Base-by-base conservation (phyloP, 225 moss, liverwort and hornwort genomes). In the Physcomitrellopsis africana region DNA sequence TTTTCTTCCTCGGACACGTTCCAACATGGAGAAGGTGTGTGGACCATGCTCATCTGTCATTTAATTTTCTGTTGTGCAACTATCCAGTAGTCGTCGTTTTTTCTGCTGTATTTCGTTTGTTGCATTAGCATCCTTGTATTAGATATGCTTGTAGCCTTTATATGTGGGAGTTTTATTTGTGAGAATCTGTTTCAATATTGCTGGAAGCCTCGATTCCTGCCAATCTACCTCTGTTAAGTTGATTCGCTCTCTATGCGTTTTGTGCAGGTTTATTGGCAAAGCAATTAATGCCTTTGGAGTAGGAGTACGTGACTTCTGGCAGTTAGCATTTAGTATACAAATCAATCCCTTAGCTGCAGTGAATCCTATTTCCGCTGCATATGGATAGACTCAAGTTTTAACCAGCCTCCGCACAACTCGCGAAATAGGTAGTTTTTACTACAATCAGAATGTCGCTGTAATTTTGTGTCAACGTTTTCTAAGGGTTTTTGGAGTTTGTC, bases 291-390 rank as follows among this genome's bases (percentile, higher is more conserved):
- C 89, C 69, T 60, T 90, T 9, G 83, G 69, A 69, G 72, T 82
- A 61, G 92, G 87, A 65, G 58, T 93, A 24, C 61, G 79, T 53
- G 97, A 95, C 70, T 80, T 99, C 49, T 95, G 92, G 95, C 87
- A 91, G 84, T 82, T 93, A 64, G 97, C 94, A 9, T 99, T 99
- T 72, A 95, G 78, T 88, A 88, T 95, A 74, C 97, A 99, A 81
- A 92, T 99, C 63, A 99, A 95, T 77, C 95, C 97, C n/a, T 84
- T 99, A 81, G 97, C 93, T 68, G 87, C 91, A 67, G 84, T 89
- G 46, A 81, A 84, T 70, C 89, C 89, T 72, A 74, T 85, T 49
- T 72, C 85, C 29, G 51, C 85, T 45, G 78, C 79, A 49, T 77
- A 81, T 41, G 86, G 78, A 89, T 56, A 46, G 13, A 46, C 29